Evolutionary conservation across 495 filamentous ascomycete genomes (phyloP), one percentile per base, ranked within the genome.

Genomic region (Emericellopsis terricola): DNA sequence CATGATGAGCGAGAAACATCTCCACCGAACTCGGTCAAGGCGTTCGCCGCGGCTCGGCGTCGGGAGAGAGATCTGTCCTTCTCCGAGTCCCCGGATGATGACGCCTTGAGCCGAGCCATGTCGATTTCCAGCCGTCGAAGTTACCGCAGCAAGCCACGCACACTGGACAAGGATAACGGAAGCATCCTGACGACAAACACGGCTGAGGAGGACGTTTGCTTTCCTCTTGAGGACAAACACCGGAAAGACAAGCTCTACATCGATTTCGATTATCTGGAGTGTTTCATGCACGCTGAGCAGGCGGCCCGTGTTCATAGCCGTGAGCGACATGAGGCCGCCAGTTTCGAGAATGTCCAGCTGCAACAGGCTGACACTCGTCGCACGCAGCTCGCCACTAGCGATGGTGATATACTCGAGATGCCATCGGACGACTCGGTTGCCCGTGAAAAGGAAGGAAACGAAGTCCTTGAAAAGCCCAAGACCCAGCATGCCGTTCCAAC

Each of bases 21-120:
- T 13, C 86, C 85, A 8, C 86, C 89, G 2, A 96, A 94, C 51
- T 97, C 89, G 2, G 89, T 97, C 16, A 87, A 94, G 52, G 89
- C 89, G 11, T 97, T 97, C 52, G 91, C 87, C 3, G 83, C 89
- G 41, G 70, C 71, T 26, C 61, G 71, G 21, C 66, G 68, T 15
- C 61, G 68, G 9, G 67, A 73, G 38, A 57, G 62, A 13, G 64
- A 63, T n/a, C 45, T 69, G 8, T 73, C 71, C 11, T 45, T 59
- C 34, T 60, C 57, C 1, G 65, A 68, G 16, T 35, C 38, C 6
- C 53, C 46, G 32, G 71, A 76, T 28, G 61, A 81, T 37, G 33
- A 35, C 4, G 28, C 8, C 21, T 10, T 35, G 8, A 23, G 33
- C n/a, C 73, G 80, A 11, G 79, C 81, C 0, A 53, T 71, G 11